phyloP scores from a whole-genome alignment of 2,329 filamentous ascomycete genomes.

The Ophiostoma pallidulum region DNA sequence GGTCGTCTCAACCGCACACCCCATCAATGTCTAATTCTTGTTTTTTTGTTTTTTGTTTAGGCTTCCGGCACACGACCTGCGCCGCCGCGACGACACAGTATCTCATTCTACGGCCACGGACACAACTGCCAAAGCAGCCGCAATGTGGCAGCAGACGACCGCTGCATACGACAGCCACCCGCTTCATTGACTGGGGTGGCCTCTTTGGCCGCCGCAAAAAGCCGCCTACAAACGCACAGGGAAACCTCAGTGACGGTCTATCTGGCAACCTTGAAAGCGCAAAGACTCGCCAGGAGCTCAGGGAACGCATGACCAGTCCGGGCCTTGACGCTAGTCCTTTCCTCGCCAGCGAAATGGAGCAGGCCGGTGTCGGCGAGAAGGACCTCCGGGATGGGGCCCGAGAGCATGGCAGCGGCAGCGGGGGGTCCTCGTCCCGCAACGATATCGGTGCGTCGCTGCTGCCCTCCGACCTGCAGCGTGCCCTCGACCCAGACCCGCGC shows the following conservation, averaged over 20 bases:
- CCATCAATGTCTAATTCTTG: too few species aligned
- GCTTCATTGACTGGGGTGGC: constrained; percentile 12
- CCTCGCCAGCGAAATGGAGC: constrained; percentile 48
- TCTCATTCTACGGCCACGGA: constrained; percentile 1
- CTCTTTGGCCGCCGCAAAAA: constrained; percentile 22
- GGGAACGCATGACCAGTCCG: constrained; percentile 35
- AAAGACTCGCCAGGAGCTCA: constrained; percentile 28
- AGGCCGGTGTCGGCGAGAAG: constrained; percentile 31
- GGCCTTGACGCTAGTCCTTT: constrained; percentile 44
- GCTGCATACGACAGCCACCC: constrained; percentile 13
- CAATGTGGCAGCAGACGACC: not conserved
- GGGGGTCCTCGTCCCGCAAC: constrained; percentile 7
- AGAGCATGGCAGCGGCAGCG: too few species aligned
- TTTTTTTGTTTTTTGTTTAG: too few species aligned
- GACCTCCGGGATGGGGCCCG: constrained; percentile 17
- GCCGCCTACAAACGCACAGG: not conserved
- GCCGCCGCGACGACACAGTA: constrained; percentile 3
- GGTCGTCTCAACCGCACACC: too few species aligned
- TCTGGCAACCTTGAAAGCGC: constrained; percentile 22
- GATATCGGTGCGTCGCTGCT: constrained; percentile 27
- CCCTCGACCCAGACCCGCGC: constrained; percentile 66
- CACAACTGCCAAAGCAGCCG: not conserved
- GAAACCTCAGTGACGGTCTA: constrained; percentile 14
- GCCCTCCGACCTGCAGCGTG: constrained; percentile 47
- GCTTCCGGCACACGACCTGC: constrained; percentile 2